These are phyloP conservation scores for Pisolithus tinctorius DNA, from an alignment of 768 basidiomycete species.

Conservation along the genomic window DNA sequence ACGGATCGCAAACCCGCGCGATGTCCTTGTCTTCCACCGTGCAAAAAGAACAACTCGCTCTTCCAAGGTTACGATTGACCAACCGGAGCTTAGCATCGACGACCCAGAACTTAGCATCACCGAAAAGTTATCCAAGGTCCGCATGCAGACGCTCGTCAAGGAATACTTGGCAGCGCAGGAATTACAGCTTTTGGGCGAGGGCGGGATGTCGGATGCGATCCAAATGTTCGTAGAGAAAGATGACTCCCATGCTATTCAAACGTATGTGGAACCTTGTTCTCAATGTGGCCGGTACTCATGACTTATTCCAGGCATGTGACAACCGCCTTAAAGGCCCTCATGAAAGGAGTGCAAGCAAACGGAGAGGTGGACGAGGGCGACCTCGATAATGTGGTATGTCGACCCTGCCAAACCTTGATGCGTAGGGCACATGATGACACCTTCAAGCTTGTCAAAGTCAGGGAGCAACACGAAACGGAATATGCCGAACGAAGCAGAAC, in stretches of 20 bases:
- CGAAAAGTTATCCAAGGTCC: constrained; percentile 75
- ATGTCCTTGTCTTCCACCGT: constrained; percentile 86
- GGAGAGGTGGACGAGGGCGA: constrained; percentile 68
- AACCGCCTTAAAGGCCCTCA: constrained; percentile 49
- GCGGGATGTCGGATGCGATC: constrained; percentile 90
- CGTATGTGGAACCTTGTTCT: constrained; percentile 41
- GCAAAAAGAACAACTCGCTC: constrained; percentile 47
- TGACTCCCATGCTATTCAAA: constrained; percentile 85
- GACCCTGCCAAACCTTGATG: neutral
- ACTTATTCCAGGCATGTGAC: constrained; percentile 56
- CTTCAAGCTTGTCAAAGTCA: constrained; percentile 58
- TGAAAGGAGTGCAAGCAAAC: constrained; percentile 61
- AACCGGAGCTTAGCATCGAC: constrained; percentile 78
- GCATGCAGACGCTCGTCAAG: constrained; percentile 84
- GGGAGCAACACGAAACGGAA: constrained; percentile 60
- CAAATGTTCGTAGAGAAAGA: constrained; percentile 97
- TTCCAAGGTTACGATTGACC: constrained; percentile 61
- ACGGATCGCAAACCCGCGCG: constrained; percentile 87
- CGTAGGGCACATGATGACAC: neutral
- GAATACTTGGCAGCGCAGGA: constrained; percentile 93
- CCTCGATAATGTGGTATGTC: constrained; percentile 63
- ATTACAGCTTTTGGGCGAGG: constrained; percentile 83
- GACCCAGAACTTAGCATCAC: constrained; percentile 57
- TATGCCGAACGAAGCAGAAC: constrained; percentile 43
- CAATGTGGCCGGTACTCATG: neutral